Percentiles rank a stretch among this genome's conserved stretches.
Evolutionary conservation across 768 basidiomycete species (phyloP).

Genomic region (Stropharia rugosoannulata): DNA sequence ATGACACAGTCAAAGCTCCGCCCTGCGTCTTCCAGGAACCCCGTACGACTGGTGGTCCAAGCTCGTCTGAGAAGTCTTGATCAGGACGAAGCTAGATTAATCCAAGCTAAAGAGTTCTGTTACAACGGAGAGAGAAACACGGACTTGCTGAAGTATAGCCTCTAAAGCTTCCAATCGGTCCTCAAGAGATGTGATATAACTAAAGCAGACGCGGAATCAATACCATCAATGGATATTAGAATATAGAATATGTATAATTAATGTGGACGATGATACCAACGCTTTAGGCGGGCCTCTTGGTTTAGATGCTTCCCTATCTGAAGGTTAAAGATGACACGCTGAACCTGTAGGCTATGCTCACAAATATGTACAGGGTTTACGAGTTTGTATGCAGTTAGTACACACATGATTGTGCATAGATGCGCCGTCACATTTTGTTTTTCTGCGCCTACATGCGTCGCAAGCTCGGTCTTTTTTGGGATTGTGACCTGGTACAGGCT

Average conservation of each 20-base stretch:
- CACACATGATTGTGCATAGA: constrained; percentile 49
- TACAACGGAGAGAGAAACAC: neutral
- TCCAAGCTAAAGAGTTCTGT: neutral
- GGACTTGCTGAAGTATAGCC: constrained; percentile 48
- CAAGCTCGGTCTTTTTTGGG: constrained; percentile 57
- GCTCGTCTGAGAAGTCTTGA: constrained; percentile 56
- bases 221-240: neutral
- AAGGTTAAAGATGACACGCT: neutral
- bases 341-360: constrained; percentile 26
- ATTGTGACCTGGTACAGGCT: constrained; percentile 28
- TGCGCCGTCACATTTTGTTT: constrained; percentile 62
- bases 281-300: constrained; percentile 70
- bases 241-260: neutral
- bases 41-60: constrained; percentile 61
- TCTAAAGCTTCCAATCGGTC: constrained; percentile 59
- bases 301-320: constrained; percentile 55
- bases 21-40: constrained; percentile 56
- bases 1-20: constrained; percentile 1
- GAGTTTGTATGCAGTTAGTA: constrained; percentile 53
- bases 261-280: constrained; percentile 34
- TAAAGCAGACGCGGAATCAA: constrained; percentile 16
- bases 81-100: constrained; percentile 56
- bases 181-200: constrained; percentile 60
- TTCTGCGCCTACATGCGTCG: constrained; percentile 56
- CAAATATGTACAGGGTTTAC: constrained; percentile 61